Evolutionary conservation across 768 basidiomycete genomes (phyloP).

Genomic region (Leucogyrophana mollusca): DNA sequence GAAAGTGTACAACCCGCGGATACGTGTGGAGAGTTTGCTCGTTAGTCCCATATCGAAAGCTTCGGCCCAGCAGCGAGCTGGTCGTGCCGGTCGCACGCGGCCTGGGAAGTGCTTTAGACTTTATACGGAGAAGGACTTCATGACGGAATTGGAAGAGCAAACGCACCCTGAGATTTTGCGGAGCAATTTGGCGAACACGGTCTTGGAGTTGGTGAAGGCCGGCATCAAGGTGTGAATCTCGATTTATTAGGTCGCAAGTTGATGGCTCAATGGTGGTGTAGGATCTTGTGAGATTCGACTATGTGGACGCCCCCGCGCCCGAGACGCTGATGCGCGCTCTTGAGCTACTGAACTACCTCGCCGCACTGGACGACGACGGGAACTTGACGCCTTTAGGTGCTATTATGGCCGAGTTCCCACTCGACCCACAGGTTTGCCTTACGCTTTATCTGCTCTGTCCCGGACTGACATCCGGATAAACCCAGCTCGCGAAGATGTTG

Average conservation of each 20-base stretch:
- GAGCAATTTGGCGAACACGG: conserved; percentile 90
- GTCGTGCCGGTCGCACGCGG: conserved; percentile 92
- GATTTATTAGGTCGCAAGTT: conserved; percentile 1
- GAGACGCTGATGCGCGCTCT: conserved; percentile 97
- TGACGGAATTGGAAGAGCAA: conserved; percentile 94
- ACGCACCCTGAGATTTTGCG: conserved; percentile 95
- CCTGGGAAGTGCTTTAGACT: conserved; percentile 97
- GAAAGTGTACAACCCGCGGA: conserved; percentile 97
- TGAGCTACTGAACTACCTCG: conserved; percentile 89
- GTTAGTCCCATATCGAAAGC: conserved; percentile 97
- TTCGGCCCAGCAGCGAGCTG: conserved; percentile 92
- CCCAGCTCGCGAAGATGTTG: conserved; percentile 83
- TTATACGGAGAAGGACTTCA: conserved; percentile 97
- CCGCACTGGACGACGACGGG: conserved; percentile 93
- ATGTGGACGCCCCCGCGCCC: conserved; percentile 90
- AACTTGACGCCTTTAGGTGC: conserved; percentile 81
- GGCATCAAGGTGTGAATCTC: conserved; percentile 70
- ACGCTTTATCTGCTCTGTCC: neutral
- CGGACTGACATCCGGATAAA: too few relatives aligned
- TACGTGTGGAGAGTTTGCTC: conserved; percentile 90
- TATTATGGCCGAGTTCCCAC: conserved; percentile 97
- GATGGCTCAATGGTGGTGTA: neutral
- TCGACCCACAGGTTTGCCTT: conserved; percentile 92
- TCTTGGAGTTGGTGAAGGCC: conserved; percentile 90
- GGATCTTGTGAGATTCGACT: conserved; percentile 88